Base-by-base conservation (phyloP, 108 stramenopile species). In the Parmales sp. region DNA sequence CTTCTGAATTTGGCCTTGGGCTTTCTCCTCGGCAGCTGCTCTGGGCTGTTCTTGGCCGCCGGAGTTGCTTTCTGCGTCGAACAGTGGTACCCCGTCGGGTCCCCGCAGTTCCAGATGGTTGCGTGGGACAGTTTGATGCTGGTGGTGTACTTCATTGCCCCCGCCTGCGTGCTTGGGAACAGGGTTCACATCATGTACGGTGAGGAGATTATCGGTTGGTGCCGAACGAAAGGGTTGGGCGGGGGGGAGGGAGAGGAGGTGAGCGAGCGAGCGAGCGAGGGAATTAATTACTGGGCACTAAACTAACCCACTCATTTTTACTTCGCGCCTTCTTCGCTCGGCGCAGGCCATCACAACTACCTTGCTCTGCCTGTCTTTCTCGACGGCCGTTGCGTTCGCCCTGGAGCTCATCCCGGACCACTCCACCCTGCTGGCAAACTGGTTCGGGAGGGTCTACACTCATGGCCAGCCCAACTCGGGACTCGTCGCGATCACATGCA, bases 41-140 rank as follows among this genome's bases (percentile, higher is more conserved):
- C n/a, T n/a, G n/a, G n/a, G n/a, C n/a, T n/a, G 6, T 60, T 16
- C 26, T 60, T 60, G 0, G 54, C 54, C 3, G 31, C 29, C 54
- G 54, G 31, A 4, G 54, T 60, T 34, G 54, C 54, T 3, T 28
- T 34, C 29, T 60, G 29, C 54, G n/a, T n/a, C n/a, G n/a, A n/a
- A n/a, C n/a, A n/a, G n/a, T 60, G 54, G 54, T 60, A 60, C 31
- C 54, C 54, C 3, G 54, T 60, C 16, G 54, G 54, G 3, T 60
- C 54, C 26, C 18, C 11, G n/a, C 49, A 50, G 54, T 60, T 60
- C 54, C 54, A 60, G 36, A 60, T 60, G 54, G n/a, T 60, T 11
- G 54, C 54, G 28, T 60, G 54, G 54, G 54, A 60, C 26, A 60
- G 31, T 34, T 13, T 20, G 31, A 34, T 28, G 9, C 54, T 60